phyloP scores from a whole-genome alignment of 768 basidiomycete species.

The Psilocybe tampanensis region DNA sequence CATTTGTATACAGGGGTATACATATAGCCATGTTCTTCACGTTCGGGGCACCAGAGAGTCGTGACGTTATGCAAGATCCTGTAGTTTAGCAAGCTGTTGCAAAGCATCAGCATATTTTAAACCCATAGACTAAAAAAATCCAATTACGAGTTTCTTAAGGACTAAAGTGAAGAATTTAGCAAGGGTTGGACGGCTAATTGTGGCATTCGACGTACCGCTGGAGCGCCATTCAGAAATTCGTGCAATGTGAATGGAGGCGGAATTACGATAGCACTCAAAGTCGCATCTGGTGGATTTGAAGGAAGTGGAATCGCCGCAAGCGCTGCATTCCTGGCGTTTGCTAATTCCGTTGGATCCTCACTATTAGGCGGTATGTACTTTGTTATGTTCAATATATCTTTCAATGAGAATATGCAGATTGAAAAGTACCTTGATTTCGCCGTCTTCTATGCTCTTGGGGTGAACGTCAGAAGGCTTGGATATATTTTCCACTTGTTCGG shows the following conservation, averaged over 20 bases:
- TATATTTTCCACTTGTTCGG: slow-evolving; percentile 8
- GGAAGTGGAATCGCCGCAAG: slow-evolving; percentile 68
- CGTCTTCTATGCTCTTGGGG: background rate
- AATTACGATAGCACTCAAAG: slow-evolving; percentile 68
- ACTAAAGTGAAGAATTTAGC: slow-evolving; percentile 32
- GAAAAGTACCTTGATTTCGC: slow-evolving; percentile 10
- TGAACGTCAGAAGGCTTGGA: background rate
- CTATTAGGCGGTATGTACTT: slow-evolving; percentile 29
- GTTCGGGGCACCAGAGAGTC: slow-evolving; percentile 79
- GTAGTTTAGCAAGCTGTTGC: slow-evolving; percentile 56
- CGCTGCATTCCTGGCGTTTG: slow-evolving; percentile 55
- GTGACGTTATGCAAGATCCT: slow-evolving; percentile 67
- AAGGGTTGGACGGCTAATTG: background rate
- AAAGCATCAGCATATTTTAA: background rate
- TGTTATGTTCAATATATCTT: background rate
- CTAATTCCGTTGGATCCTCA: slow-evolving; percentile 44
- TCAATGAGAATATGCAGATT: background rate
- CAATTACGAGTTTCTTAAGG: slow-evolving; percentile 59
- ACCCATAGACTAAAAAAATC: background rate
- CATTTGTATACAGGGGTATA: slow-evolving; percentile 77
- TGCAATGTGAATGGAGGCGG: slow-evolving; percentile 65
- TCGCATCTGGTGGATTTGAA: slow-evolving; percentile 60
- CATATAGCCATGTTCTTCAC: slow-evolving; percentile 82
- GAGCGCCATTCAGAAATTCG: slow-evolving; percentile 63
- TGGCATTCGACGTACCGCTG: slow-evolving; percentile 47